Base-by-base conservation (phyloP, 2,329 filamentous ascomycete species). In the Cytospora mali region DNA sequence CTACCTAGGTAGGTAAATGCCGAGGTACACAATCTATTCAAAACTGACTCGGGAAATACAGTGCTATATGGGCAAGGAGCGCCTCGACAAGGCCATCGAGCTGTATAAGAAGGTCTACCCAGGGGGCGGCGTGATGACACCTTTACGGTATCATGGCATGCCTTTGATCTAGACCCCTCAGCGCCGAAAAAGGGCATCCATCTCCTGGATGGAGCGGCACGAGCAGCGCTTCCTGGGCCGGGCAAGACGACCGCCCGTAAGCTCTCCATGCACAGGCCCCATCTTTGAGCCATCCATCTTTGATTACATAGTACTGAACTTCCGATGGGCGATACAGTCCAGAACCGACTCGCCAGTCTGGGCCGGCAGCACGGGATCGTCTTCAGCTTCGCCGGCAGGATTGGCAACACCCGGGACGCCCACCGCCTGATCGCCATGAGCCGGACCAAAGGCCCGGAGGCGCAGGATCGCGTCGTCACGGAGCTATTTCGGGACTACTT, bases 41-140 rank as follows among this genome's bases (percentile, higher is more conserved):
- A 28, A 58, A 68, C 56, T 59, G 14, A 59, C 67, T 68, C 60
- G 77, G 18, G 84, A 83, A 39, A 11, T n/a, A 23, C n/a, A 39
- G 39, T 90, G 92, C 80, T 95, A 93, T 74, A 80, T 96, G n/a
- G 92, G 92, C 75, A 90, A 91, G 72, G 86, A 86, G 66, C 87
- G 90, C 46, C 84, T 96, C 48, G 84, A 88, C 56, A 83, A 83
- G 65, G 91, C 89, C 65, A 94, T 96, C 66, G 73, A 79, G 13
- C 74, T 83, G 29, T 91, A 91, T 77, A 83, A 84, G 70, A 79
- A 83, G 69, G 78, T 80, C 48, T 80, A 91, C 68, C 86, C 89
- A 0, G 76, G 79, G 58, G 84, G n/a, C n/a, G 79, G 10, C 71
- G 73, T 49, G 75, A 81, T 42, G 89, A 93, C 75, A 90, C 82